phyloP scores from a whole-genome alignment of 192 early-diverging fungal genomes.

The Umbelopsis ramanniana region DNA sequence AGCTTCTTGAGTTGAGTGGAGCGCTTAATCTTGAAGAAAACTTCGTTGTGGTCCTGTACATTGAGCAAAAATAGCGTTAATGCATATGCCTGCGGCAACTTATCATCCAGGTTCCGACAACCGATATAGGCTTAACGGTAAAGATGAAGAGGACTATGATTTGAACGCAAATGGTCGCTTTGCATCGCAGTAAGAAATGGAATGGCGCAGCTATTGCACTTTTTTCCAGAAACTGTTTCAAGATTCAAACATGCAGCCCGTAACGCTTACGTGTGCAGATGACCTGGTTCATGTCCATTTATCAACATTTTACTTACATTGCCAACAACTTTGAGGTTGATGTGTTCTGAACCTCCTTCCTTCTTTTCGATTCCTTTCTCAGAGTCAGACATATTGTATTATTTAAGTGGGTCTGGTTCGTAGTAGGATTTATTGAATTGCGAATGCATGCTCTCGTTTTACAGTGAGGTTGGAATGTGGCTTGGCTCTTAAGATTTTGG shows the following conservation, averaged over 20 bases:
- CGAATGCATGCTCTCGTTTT: background rate
- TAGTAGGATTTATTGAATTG: background rate
- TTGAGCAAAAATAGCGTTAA: background rate
- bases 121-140: background rate
- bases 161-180: background rate
- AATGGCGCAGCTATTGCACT: no score
- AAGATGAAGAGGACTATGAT: background rate
- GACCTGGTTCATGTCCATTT: background rate
- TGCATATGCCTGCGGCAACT: background rate
- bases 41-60: constrained; percentile 73
- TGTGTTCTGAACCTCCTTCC: constrained; percentile 67
- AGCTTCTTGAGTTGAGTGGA: constrained; percentile 88
- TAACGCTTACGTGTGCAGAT: background rate
- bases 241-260: background rate
- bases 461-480: background rate
- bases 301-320: constrained; percentile 62
- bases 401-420: background rate
- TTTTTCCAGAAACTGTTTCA: no score
- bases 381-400: constrained; percentile 38
- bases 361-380: constrained; percentile 43
- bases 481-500: constrained; percentile 3
- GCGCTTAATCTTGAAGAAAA: constrained; percentile 96
- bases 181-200: no score
- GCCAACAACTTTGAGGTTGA: constrained; percentile 91
- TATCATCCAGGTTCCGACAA: constrained; percentile 12